Conservation (phyloP, 1,139 yeast genomes). For the Candida mesenterica region DNA sequence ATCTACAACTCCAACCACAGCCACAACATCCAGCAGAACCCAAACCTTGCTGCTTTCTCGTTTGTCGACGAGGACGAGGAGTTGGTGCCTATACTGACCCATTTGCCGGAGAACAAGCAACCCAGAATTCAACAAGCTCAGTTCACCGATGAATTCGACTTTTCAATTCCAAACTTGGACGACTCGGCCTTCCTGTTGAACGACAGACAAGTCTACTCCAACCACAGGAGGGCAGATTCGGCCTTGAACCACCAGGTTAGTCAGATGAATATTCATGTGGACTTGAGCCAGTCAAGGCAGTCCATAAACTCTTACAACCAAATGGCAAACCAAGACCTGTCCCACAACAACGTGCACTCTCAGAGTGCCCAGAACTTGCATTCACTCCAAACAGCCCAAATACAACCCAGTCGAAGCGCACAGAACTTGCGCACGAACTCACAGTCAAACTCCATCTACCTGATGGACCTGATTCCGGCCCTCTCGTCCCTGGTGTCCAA, state of each 20-base stretch:
- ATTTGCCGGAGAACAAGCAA: slow-evolving; percentile 9
- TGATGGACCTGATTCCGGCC: slow-evolving; percentile 43
- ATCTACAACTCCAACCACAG: not conserved
- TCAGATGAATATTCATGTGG: not conserved
- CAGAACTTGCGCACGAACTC: not conserved
- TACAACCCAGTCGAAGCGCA: no score
- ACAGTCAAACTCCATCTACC: slow-evolving; percentile 23
- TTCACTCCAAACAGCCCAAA: not conserved
- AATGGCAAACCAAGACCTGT: not conserved
- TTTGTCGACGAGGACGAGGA: slow-evolving; percentile 11
- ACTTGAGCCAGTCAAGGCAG: no score
- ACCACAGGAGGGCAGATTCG: not conserved
- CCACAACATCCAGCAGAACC: no score
- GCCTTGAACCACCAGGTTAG: not conserved
- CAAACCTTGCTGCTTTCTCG: no score
- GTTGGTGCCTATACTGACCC: slow-evolving; percentile 25
- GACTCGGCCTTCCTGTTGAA: not conserved
- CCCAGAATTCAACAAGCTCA: slow-evolving; percentile 2
- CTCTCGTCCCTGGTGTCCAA: slow-evolving; percentile 35
- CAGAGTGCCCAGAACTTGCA: not conserved
- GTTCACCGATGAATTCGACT: slow-evolving; percentile 1
- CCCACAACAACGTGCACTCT: not conserved
- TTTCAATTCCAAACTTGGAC: not conserved
- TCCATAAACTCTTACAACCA: not conserved
- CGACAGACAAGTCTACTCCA: not conserved